Conservation (phyloP, 2,329 filamentous ascomycete genomes). For the Trichophyton benhamiae region DNA sequence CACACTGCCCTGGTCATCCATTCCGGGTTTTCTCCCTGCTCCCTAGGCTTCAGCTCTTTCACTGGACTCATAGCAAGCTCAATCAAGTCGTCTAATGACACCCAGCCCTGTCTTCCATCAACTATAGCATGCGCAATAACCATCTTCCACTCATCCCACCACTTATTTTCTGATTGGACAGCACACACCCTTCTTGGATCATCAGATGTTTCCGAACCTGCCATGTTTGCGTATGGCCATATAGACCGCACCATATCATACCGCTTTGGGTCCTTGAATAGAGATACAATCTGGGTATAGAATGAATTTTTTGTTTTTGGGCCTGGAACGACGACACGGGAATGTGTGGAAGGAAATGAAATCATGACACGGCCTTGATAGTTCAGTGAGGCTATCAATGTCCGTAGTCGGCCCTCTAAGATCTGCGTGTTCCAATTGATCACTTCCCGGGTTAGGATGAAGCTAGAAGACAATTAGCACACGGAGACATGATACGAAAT, state of each 20-base stretch:
- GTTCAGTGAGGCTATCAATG: background rate
- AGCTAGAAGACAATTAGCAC: background rate
- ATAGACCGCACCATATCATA: conserved; percentile 4
- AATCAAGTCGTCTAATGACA: conserved; percentile 3
- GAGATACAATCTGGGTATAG: background rate
- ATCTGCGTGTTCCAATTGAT: conserved; percentile 6
- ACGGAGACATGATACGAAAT: background rate
- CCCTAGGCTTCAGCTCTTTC: background rate
- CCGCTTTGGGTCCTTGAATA: background rate
- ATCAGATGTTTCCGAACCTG: background rate
- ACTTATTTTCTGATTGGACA: conserved; percentile 1
- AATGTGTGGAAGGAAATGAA: background rate
- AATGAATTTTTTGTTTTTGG: background rate
- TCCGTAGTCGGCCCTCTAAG: conserved; percentile 5
- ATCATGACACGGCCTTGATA: conserved; percentile 5
- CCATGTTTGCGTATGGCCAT: conserved; percentile 6
- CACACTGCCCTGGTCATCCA: background rate
- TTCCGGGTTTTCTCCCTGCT: background rate
- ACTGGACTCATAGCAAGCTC: conserved; percentile 1
- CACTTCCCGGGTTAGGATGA: conserved; percentile 5
- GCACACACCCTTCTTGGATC: background rate
- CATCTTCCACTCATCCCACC: conserved; percentile 6
- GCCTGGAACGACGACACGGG: background rate
- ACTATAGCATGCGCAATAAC: background rate
- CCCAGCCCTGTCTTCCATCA: background rate